These are phyloP conservation scores for Fusarium dlaminii DNA, from an alignment of 2,329 filamentous ascomycete species.

Conservation along the genomic window DNA sequence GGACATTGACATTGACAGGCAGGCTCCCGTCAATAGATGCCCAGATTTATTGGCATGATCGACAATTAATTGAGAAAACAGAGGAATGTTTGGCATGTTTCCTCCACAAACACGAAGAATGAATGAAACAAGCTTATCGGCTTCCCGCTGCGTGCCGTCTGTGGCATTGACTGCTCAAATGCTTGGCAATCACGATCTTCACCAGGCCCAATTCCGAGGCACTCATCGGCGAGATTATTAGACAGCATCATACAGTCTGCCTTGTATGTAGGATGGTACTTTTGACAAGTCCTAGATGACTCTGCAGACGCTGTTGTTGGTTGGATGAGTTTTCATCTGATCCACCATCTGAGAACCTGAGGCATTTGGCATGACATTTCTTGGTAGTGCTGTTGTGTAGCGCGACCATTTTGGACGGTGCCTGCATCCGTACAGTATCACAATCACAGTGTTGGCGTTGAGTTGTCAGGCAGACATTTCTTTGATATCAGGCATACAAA, in stretches of 20 bases:
- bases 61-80: neutral
- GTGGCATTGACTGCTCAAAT: neutral
- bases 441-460: constrained; percentile 9
- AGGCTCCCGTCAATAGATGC: constrained; percentile 29
- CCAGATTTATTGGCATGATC: neutral
- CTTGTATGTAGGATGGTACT: neutral
- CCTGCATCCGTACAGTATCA: constrained; percentile 30
- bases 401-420: constrained; percentile 29
- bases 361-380: constrained; percentile 24
- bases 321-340: constrained; percentile 11
- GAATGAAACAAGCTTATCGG: constrained; percentile 35
- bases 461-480: constrained; percentile 19
- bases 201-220: neutral
- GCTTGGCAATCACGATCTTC: constrained; percentile 28
- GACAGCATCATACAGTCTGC: neutral
- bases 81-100: neutral
- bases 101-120: constrained; percentile 17
- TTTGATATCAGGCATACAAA: neutral
- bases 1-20: neutral
- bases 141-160: constrained; percentile 24
- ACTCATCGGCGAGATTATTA: neutral
- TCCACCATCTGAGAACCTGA: constrained; percentile 32
- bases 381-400: constrained; percentile 12
- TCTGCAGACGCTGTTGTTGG: constrained; percentile 8
- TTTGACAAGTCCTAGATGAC: constrained; percentile 16